Base-by-base conservation (phyloP, 495 filamentous ascomycete genomes). In the Penicilliopsis zonata region DNA sequence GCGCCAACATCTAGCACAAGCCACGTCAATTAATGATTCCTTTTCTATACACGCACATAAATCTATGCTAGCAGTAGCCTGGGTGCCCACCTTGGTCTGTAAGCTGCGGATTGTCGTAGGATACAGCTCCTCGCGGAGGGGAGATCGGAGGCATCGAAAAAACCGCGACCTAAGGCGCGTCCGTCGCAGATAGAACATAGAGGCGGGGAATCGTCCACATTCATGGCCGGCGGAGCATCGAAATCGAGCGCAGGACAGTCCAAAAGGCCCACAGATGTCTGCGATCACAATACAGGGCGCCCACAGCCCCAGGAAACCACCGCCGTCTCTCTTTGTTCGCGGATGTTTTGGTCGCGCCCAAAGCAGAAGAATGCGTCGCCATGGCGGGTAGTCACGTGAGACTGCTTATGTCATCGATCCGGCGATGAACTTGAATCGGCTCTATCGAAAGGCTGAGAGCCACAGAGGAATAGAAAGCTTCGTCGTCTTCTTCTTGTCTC, bases 1-100 rank as follows among this genome's bases (percentile, higher is more conserved):
- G 87, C 66, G 33, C 67, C 69, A 50, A 94, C 76, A 67, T 92
- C 86, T 92, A 40, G 3, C 13, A 28, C 28, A 14, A 20, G 26
- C 15, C 22, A 35, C 40, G 18, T 31, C 21, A 23, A 23, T 23
- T 23, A 12, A 31, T 10, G 29, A 22, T 13, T 5, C 24, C 17
- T 9, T 15, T 8, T 13, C 6, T 25, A 15, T 9, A 9, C 7
- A n/a, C 18, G 31, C 30, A 6, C 10, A 13, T 21, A 13, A 30
- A 27, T 28, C 13, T 4, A 18, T 22, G 24, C 17, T 8, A 20
- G 27, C 18, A 17, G 9, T 31, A 37, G n/a, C 3, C 19, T 5
- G 6, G 46, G 30, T 46, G 56, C 52, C 18, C 45, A 78, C 82
- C 80, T 46, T 84, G 59, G 44, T 90, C 78, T 28, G 74, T 75